Evolutionary conservation across 2,329 filamentous ascomycete genomes (phyloP).

Genomic region (Gremmenia infestans): DNA sequence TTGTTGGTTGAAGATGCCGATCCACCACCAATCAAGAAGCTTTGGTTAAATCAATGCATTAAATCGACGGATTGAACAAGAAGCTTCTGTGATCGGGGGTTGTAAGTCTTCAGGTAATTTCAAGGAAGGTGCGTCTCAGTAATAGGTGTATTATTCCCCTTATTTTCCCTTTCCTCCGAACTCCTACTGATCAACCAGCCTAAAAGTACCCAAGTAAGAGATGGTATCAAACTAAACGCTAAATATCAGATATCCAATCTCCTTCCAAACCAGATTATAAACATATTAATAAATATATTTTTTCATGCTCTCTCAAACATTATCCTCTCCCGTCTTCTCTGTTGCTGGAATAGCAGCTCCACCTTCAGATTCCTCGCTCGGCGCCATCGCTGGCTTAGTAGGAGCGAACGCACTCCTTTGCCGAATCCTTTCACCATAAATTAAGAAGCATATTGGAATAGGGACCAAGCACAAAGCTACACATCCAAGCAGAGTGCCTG

Average conservation of each 20-base stretch:
- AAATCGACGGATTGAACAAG: too few relatives aligned
- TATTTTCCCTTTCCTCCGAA: too few relatives aligned
- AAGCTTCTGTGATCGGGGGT: too few relatives aligned
- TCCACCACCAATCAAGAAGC: too few relatives aligned
- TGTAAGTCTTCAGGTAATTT: too few relatives aligned
- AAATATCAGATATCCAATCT: not conserved
- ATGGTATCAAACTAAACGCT: not conserved
- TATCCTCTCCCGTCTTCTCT: slow-evolving; percentile 10
- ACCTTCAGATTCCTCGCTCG: slow-evolving; percentile 20
- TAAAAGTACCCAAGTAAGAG: not conserved
- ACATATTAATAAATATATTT: not conserved
- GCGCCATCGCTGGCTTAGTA: slow-evolving; percentile 28
- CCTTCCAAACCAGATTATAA: not conserved
- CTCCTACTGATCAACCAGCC: too few relatives aligned
- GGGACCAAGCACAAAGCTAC: slow-evolving; percentile 54
- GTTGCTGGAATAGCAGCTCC: not conserved
- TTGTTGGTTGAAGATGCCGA: too few relatives aligned
- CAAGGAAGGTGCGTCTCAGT: too few relatives aligned
- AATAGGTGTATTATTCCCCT: too few relatives aligned
- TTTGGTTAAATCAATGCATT: too few relatives aligned
- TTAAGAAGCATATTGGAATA: slow-evolving; percentile 58
- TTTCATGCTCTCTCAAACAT: not conserved
- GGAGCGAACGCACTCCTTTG: slow-evolving; percentile 52
- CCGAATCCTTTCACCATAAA: slow-evolving; percentile 55
- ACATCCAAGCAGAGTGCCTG: slow-evolving; percentile 56